Evolutionary conservation across 192 early-diverging fungal genomes (phyloP).

Genomic region (Coemansia sp.): DNA sequence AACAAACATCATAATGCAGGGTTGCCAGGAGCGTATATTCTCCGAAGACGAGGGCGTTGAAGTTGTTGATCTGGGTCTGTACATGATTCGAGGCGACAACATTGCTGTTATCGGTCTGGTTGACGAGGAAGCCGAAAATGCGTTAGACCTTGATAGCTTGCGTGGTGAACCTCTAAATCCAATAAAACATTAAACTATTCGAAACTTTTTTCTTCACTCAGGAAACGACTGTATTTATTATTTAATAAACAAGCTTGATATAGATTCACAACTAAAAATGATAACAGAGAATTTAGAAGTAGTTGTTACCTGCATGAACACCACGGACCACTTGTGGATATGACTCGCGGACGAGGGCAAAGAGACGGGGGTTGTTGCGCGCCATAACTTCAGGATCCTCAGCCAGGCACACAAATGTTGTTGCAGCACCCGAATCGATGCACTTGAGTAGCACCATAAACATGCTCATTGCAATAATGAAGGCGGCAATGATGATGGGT

Average conservation of each 20-base stretch:
- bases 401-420: conserved; percentile 92
- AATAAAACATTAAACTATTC: conserved; percentile 18
- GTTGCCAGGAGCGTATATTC: conserved; percentile 54
- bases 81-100: conserved; percentile 56
- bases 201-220: too few species aligned
- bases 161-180: conserved; percentile 21
- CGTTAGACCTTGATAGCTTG: conserved; percentile 27
- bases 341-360: conserved; percentile 31
- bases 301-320: conserved; percentile 11
- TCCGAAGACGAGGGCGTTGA: conserved; percentile 55
- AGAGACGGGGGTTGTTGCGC: conserved; percentile 41
- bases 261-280: too few species aligned
- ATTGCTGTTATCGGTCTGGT: conserved; percentile 50
- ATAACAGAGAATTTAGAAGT: conserved; percentile 1
- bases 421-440: conserved; percentile 78
- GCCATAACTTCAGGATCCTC: conserved; percentile 75
- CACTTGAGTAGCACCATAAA: conserved; percentile 77
- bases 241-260: too few species aligned
- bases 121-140: conserved; percentile 34
- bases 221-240: too few species aligned
- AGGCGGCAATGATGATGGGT: conserved; percentile 58
- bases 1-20: conserved; percentile 55
- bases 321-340: conserved; percentile 47
- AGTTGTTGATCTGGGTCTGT: conserved; percentile 49
- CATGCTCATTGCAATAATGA: conserved; percentile 79